Conservation (phyloP, 345 rosid species). For the Sisymbrium irio region DNA sequence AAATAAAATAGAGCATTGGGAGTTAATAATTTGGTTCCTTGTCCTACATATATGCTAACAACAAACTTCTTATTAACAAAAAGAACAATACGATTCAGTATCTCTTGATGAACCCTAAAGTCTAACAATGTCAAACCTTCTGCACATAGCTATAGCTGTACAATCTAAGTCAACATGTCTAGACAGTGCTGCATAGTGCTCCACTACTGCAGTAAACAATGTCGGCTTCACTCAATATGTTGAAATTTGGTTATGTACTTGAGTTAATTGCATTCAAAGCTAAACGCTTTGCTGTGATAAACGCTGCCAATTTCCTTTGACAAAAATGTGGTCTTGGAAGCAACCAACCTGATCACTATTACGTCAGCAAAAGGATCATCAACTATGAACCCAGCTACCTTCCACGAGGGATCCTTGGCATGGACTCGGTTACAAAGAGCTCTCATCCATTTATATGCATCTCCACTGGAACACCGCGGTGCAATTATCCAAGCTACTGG, state of each 20-base stretch:
- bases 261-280: neutral
- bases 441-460: conserved; percentile 85
- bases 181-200: neutral
- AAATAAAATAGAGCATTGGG: neutral
- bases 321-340: neutral
- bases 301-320: neutral
- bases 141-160: neutral
- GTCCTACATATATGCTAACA: neutral
- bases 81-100: conserved; percentile 1
- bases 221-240: neutral
- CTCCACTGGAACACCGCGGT: conserved; percentile 58
- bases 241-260: neutral
- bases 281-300: neutral
- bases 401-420: conserved; percentile 83
- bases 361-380: conserved; percentile 87
- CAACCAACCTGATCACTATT: conserved; percentile 58
- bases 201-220: neutral
- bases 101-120: neutral
- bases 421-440: conserved; percentile 84
- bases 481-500: conserved; percentile 96
- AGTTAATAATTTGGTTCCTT: neutral
- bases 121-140: conserved; percentile 1
- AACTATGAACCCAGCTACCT: conserved; percentile 88
- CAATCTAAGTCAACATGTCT: neutral
- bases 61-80: neutral